These are phyloP conservation scores for Apostasia ramifera DNA, from an alignment of 106 monocot species.

Conservation along the genomic window DNA sequence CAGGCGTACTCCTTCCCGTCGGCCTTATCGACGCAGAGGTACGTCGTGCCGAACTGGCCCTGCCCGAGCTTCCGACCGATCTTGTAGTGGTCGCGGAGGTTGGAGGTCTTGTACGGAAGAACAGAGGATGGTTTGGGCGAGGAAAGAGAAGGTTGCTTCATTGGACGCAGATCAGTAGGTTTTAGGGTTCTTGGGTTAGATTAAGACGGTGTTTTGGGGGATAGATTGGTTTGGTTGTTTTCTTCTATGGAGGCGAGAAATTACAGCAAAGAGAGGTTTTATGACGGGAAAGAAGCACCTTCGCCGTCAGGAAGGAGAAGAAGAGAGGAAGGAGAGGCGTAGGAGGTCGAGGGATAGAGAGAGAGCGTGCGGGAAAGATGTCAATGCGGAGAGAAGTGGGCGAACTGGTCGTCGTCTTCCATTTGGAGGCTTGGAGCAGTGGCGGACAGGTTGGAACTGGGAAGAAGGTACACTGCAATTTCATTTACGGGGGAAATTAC, in stretches of 20 bases:
- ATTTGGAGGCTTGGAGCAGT: background rate
- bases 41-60: constrained; percentile 78
- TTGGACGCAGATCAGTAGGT: background rate
- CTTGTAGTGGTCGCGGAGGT: constrained; percentile 58
- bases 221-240: background rate
- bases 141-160: constrained; percentile 23
- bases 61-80: constrained; percentile 77
- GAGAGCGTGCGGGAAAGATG: background rate
- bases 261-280: background rate
- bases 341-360: background rate
- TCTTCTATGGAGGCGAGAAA: background rate
- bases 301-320: background rate
- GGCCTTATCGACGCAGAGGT: constrained; percentile 49
- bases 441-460: background rate
- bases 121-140: constrained; percentile 34
- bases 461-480: background rate
- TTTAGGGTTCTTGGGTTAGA: background rate
- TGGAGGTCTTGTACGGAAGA: constrained; percentile 63
- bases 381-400: background rate
- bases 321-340: constrained; percentile 6
- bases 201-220: background rate
- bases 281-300: background rate
- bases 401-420: constrained; percentile 6
- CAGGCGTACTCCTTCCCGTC: constrained; percentile 62
- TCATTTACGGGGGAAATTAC: no score